Conservation (phyloP, 176 grass and related monocot species). For the Avena sativa region DNA sequence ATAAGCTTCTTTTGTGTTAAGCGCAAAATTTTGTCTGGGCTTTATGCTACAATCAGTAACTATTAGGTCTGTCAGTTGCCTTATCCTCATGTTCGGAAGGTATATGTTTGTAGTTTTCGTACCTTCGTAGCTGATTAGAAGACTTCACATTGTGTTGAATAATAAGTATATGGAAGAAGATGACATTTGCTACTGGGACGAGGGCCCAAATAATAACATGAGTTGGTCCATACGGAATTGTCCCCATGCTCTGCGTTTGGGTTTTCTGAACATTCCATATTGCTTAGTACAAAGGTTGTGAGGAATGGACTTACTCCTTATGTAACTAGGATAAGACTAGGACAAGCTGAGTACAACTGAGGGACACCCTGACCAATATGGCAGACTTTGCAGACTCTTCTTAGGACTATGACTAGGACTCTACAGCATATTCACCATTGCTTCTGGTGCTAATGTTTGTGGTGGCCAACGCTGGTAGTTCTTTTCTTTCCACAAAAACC, state of each 20-base stretch:
- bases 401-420: neutral
- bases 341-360: neutral
- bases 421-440: neutral
- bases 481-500: neutral
- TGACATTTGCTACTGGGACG: neutral
- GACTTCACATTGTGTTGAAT: constrained; percentile 10
- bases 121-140: constrained; percentile 10
- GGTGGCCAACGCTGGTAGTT: neutral
- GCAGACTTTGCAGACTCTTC: neutral
- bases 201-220: neutral
- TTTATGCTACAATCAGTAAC: constrained; percentile 21
- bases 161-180: constrained; percentile 18
- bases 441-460: neutral
- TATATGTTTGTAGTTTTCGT: constrained; percentile 16
- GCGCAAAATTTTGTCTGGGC: neutral
- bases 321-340: constrained; percentile 13
- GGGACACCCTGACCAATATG: constrained; percentile 1
- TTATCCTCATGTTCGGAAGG: neutral
- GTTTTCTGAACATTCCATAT: neutral
- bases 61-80: neutral
- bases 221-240: neutral
- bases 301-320: neutral
- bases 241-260: neutral
- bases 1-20: constrained; percentile 25
- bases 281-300: neutral